These are phyloP conservation scores for Rhizophagus sp. DNA, from an alignment of 192 early-diverging fungal genomes.

Conservation along the genomic window DNA sequence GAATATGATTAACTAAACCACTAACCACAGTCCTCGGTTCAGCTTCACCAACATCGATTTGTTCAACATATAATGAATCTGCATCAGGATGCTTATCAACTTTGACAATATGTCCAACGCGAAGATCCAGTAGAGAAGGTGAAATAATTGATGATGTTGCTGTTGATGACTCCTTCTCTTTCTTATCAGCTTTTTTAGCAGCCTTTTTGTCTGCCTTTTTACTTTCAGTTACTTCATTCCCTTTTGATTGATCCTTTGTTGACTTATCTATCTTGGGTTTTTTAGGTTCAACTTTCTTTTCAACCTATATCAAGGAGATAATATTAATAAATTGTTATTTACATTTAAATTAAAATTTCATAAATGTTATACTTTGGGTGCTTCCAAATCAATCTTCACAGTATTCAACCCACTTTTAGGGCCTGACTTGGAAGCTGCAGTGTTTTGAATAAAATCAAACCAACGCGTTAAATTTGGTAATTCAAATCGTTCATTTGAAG, in stretches of 20 bases:
- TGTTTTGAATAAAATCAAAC: constrained; percentile 80
- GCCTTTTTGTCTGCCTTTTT: constrained; percentile 38
- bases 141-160: constrained; percentile 51
- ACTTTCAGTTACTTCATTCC: constrained; percentile 26
- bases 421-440: constrained; percentile 45
- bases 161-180: constrained; percentile 59
- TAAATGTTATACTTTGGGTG: constrained; percentile 37
- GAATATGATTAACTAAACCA: constrained; percentile 91
- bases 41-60: constrained; percentile 88
- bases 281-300: constrained; percentile 50
- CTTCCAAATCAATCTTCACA: constrained; percentile 57
- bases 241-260: constrained; percentile 34
- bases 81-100: constrained; percentile 93
- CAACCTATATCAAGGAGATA: background rate
- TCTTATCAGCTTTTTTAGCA: constrained; percentile 47
- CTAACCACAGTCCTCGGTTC: constrained; percentile 86
- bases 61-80: constrained; percentile 94
- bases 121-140: constrained; percentile 88
- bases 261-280: constrained; percentile 43
- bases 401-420: constrained; percentile 47
- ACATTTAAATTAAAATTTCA: background rate
- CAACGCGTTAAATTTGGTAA: constrained; percentile 68
- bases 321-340: background rate
- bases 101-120: constrained; percentile 84
- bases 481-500: constrained; percentile 58